Percentiles rank a stretch among this genome's conserved stretches.
Evolutionary conservation across 352 stramenopile genomes (phyloP).

Genomic region (Globisporangium polare): DNA sequence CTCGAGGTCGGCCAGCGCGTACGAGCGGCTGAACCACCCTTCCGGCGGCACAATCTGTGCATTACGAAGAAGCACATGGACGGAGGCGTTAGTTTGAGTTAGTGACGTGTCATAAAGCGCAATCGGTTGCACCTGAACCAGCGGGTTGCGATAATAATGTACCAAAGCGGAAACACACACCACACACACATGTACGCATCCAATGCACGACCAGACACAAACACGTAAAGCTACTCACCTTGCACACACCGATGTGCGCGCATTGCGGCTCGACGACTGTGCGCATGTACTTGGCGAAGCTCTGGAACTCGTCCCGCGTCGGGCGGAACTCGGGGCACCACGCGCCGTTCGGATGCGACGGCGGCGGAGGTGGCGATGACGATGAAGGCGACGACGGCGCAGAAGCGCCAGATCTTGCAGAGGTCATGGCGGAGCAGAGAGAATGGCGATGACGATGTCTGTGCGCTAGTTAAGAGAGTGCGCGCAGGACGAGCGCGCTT

Average conservation of each 20-base stretch:
- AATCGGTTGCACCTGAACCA: not conserved
- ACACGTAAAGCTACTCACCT: slow-evolving; percentile 37
- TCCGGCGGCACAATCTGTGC: slow-evolving; percentile 58
- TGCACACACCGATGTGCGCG: slow-evolving; percentile 83
- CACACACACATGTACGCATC: not conserved
- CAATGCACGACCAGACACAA: not conserved
- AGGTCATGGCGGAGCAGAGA: not conserved
- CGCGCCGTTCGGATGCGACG: slow-evolving; percentile 22
- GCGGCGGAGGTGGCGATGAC: slow-evolving; percentile 14
- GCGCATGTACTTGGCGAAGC: slow-evolving; percentile 82
- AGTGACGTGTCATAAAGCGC: not conserved
- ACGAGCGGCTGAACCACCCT: slow-evolving; percentile 74
- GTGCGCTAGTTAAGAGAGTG: not conserved
- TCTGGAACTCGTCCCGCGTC: slow-evolving; percentile 78
- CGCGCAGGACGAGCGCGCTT: not conserved
- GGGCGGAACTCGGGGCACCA: slow-evolving; percentile 87
- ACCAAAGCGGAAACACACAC: not conserved
- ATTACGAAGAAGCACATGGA: not conserved
- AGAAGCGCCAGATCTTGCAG: not conserved
- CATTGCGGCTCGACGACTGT: slow-evolving; percentile 79
- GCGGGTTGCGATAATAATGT: not conserved
- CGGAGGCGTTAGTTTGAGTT: not conserved
- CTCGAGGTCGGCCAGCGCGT: slow-evolving; percentile 49
- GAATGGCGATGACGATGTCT: not conserved
- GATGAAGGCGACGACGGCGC: slow-evolving; percentile 6